These are phyloP conservation scores for Avena insularis DNA, from an alignment of 176 grass and related monocot species.

Conservation along the genomic window DNA sequence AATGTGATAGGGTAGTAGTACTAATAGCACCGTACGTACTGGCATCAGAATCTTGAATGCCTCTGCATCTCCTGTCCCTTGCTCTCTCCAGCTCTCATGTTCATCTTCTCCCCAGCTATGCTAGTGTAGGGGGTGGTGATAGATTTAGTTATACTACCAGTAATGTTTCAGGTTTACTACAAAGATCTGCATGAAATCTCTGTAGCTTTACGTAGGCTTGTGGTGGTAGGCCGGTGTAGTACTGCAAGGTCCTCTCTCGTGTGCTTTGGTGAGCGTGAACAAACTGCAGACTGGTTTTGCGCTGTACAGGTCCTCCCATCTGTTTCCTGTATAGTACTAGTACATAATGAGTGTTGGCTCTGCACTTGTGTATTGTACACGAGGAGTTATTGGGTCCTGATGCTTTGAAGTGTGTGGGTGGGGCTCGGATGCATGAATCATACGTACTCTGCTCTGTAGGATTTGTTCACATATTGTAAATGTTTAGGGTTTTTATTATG, in stretches of 20 bases:
- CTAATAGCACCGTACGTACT: constrained; percentile 43
- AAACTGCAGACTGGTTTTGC: neutral
- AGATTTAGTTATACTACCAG: neutral
- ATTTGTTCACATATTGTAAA: neutral
- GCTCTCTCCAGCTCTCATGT: constrained; percentile 35
- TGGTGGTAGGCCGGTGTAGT: neutral
- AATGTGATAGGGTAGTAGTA: neutral
- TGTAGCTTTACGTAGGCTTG: neutral
- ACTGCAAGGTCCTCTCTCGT: neutral
- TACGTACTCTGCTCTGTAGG: neutral
- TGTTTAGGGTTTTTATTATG: neutral
- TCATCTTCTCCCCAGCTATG: neutral
- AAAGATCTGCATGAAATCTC: neutral
- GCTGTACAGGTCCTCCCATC: neutral
- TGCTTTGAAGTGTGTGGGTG: neutral
- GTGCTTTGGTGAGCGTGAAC: neutral
- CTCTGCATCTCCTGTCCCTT: constrained; percentile 30
- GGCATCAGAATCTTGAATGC: constrained; percentile 37
- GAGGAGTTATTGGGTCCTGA: neutral
- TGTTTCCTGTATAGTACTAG: neutral
- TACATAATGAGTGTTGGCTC: neutral
- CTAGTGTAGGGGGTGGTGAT: neutral
- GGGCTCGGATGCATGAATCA: neutral
- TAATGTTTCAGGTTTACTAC: neutral
- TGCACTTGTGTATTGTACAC: neutral